A percentile compares a stretch with the other conserved stretches of the same genome.
Evolutionary conservation across 352 stramenopile genomes (phyloP).

Genomic region (Phytophthora hybrid): DNA sequence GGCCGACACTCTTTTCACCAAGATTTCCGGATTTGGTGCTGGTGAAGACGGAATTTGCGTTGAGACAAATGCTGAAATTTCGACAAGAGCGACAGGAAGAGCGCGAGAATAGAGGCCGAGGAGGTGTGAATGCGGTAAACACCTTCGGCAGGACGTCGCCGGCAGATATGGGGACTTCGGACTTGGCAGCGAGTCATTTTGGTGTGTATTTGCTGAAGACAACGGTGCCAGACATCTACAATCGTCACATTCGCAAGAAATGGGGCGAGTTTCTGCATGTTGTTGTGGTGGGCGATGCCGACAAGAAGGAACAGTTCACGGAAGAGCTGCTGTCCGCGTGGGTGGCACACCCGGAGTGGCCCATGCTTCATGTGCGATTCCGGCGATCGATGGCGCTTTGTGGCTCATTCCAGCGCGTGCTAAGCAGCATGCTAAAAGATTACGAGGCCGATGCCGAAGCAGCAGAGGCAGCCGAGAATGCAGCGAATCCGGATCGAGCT

Average conservation of each 20-base stretch:
- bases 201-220: constrained; percentile 66
- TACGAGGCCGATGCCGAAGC: constrained; percentile 37
- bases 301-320: constrained; percentile 73
- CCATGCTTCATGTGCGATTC: constrained; percentile 70
- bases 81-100: constrained; percentile 64
- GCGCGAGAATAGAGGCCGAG: constrained; percentile 43
- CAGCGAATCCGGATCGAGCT: constrained; percentile 25
- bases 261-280: constrained; percentile 82
- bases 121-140: constrained; percentile 22
- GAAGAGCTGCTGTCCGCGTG: constrained; percentile 65
- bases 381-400: constrained; percentile 57
- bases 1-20: constrained; percentile 45
- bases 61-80: constrained; percentile 62
- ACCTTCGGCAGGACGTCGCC: constrained; percentile 18
- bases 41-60: constrained; percentile 70
- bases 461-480: constrained; percentile 32
- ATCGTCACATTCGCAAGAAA: constrained; percentile 67
- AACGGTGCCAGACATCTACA: constrained; percentile 69
- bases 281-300: constrained; percentile 54
- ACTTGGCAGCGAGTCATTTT: constrained; percentile 63
- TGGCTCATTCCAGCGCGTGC: constrained; percentile 53
- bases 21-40: constrained; percentile 71
- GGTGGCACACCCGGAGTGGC: constrained; percentile 70
- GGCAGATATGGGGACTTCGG: constrained; percentile 17
- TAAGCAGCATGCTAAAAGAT: constrained; percentile 54